Base-by-base conservation (phyloP, 352 stramenopile species). In the Pythium angustatum region DNA sequence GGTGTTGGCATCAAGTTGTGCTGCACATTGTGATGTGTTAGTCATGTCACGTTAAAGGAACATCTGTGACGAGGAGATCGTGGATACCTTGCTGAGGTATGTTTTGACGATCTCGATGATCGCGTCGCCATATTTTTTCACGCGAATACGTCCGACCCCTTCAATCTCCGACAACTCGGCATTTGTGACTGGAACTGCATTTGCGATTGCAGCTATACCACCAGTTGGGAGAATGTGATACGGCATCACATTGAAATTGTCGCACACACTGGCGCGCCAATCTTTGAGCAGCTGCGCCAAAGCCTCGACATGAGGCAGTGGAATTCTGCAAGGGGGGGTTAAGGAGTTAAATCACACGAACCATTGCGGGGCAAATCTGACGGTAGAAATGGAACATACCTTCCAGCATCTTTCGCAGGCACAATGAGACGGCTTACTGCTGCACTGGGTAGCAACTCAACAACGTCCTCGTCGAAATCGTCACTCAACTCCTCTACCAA, bases 191-290 rank as follows among this genome's bases (percentile, higher is more conserved):
- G 87, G 87, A 12, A 90, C 83, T 11, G 82, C 79, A 60, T 91
- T 90, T 30, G 85, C 86, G 55, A 96, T 96, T 3, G 83, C 71
- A 19, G 78, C 85, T 51, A 96, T 96, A 41, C 87, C 87, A 9
- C 75, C 71, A 11, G 85, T 96, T 2, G 87, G 80, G 26, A 96
- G 68, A 52, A 96, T 96, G 33, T 96, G 87, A 51, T 96, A 96
- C 52, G 87, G 87, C 87, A 96, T 96, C 34, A 89, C 69, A 54
- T 92, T 91, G 34, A 87, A 85, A 54, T 79, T 92, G 68, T 96
- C 87, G 57, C 87, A 96, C 14, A 94, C 85, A 48, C 76, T 92
- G 24, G 85, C 87, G 50, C 87, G 83, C 87, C 87, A 96, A 64
- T 96, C 87, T 66, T 94, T 93, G 14, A 96, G 71, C 21, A 96